Base-by-base conservation (phyloP, 139 green algal genomes). In the Yamagishiella unicocca region DNA sequence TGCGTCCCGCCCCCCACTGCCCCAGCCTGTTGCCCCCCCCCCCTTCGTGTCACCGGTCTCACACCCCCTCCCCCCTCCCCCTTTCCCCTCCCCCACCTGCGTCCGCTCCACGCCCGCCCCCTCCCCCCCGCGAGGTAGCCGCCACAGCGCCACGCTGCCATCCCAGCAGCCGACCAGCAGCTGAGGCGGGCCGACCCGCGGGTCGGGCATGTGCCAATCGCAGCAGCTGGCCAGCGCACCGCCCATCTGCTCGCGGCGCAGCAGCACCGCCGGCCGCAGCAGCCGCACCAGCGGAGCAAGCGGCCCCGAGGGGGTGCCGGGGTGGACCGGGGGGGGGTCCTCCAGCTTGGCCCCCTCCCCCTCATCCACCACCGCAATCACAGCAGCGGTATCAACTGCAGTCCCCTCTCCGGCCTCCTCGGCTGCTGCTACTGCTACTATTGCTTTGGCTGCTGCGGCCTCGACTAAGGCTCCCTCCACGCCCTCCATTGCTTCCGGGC, bases 151-250 rank as follows among this genome's bases (percentile, higher is more conserved):
- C 24, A 94, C 90, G 29, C 68, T 90, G 45, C 94, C 94, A 55
- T 96, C 93, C 93, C 89, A 95, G 83, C 91, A 92, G 3, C 94
- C 94, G 33, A 96, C 81, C 12, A 95, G 66, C 72, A 96, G 78
- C 43, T 91, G 45, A 37, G 77, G 77, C 8, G 77, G 77, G 4
- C 77, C 58, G 74, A 94, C 92, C 58, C 93, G 77, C 3, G 93
- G 94, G 22, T 55, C 37, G 2, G 83, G 70, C 5, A 93, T 90
- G 76, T 93, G 75, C 94, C 94, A 96, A 54, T 93, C 93, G 46
- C 93, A 67, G 53, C 88, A 92, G 67, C 61, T 87, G 21, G 92
- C 86, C 76, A 93, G 64, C 71, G 90, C 93, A 35, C 90, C 89
- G 33, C 45, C 82, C 73, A 92, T 58, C 37, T 77, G 68, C 31